Base-by-base conservation (phyloP, 1,139 yeast genomes). In the Schwanniomyces etchellsii region DNA sequence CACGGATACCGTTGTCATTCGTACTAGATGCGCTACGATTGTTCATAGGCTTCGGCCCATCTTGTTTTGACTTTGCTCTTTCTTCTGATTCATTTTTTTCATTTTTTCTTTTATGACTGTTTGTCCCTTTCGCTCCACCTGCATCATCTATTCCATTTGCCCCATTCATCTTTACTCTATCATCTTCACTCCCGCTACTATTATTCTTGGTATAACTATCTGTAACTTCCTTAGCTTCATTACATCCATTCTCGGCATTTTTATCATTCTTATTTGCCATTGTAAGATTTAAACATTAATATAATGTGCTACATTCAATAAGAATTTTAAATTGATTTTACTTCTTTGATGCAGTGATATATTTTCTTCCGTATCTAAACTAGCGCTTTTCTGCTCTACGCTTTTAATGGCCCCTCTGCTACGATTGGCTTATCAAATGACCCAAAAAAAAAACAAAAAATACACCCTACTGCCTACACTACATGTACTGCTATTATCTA, bases 81-180 rank as follows among this genome's bases (percentile, higher is more conserved):
- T n/a, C n/a, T n/a, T n/a, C n/a, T n/a, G n/a, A n/a, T 26, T 16
- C 18, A 14, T 15, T 22, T 7, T 10, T n/a, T n/a, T n/a, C n/a
- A n/a, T n/a, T n/a, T n/a, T n/a, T n/a, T n/a, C n/a, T n/a, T n/a
- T n/a, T n/a, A n/a, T n/a, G n/a, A n/a, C n/a, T n/a, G n/a, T n/a
- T n/a, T n/a, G n/a, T n/a, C 10, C 24, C 16, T 11, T 21, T 17
- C 22, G 14, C 3, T 14, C 11, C 13, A 7, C 5, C 16, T n/a
- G 28, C 9, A 17, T 18, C 28, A 27, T 9, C 9, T 2, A 13
- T n/a, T 13, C 21, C 28, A 5, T 14, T 20, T 14, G 16, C 22
- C 14, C 20, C 24, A n/a, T 31, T 20, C 21, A 24, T 28, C 34
- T 23, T 20, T n/a, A n/a, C n/a, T n/a, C n/a, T n/a, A n/a, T n/a